Evolutionary conservation across 2,329 filamentous ascomycete species (phyloP), one percentile per base, ranked within the genome.

Genomic region (Remersonia thermophila): DNA sequence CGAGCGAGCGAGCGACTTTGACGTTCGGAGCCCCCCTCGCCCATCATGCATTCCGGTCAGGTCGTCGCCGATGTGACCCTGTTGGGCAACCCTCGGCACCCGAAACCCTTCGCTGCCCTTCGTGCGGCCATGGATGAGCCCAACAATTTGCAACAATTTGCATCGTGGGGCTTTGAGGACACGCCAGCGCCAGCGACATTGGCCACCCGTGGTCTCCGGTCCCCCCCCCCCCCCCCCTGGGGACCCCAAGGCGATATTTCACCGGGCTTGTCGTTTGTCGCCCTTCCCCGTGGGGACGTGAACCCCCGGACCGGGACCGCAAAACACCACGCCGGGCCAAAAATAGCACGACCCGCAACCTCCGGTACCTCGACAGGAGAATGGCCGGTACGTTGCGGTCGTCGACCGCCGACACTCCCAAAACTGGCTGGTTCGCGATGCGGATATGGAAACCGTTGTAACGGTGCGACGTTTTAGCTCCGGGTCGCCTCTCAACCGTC

Each of bases 381-480:
- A 23, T 9, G n/a, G 20, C 20, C 20, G 20, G 20, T 23, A 23
- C 20, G 40, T 46, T 40, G 36, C 48, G 48, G 49, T 39, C 41
- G 35, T 46, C 30, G 36, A 33, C 13, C 46, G 41, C 50, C 50
- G 48, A 45, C 43, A 39, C 30, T 11, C n/a, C 38, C 48, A 39
- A 41, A 47, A 44, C 37, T 40, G 41, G 36, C 39, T 36, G 27
- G 33, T 35, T 39, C 33, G 36, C 23, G 33, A 11, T 37, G 35
- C 27, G 40, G 40, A 38, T 49, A 50, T 47, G 48, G 48, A 40
- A 43, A 43, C 43, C 49, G 47, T 50, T 45, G 42, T 41, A 16
- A 39, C 37, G 39, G 33, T 51, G 44, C 45, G 47, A 50, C 48
- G 49, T 5, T 23, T 48, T 44, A 35, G 36, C 36, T 39, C 17